Conservation (phyloP, 108 stramenopile genomes). For the Cyclostephanos invisitatus region DNA sequence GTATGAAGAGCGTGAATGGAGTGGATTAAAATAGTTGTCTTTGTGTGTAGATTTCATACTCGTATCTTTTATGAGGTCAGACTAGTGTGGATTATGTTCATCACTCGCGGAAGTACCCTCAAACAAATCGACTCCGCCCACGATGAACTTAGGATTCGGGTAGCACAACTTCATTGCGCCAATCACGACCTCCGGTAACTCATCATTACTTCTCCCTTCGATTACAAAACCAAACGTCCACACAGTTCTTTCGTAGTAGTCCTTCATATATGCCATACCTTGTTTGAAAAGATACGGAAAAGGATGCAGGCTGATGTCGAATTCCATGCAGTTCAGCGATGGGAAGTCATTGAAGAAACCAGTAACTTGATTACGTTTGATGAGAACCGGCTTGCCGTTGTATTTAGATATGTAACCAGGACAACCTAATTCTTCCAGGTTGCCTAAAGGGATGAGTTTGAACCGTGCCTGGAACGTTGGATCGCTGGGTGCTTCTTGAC, state of each 20-base stretch:
- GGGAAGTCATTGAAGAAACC: slow-evolving; percentile 77
- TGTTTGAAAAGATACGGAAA: slow-evolving; percentile 86
- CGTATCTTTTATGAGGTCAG: too few relatives aligned
- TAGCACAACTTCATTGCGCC: slow-evolving; percentile 71
- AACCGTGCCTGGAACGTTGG: slow-evolving; percentile 70
- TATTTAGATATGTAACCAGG: slow-evolving; percentile 82
- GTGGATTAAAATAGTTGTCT: too few relatives aligned
- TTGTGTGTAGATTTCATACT: background rate
- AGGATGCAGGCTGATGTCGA: slow-evolving; percentile 81
- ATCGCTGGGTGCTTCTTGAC: slow-evolving; percentile 72
- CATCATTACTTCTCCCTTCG: slow-evolving; percentile 78
- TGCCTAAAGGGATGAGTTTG: slow-evolving; percentile 72
- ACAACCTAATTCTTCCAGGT: slow-evolving; percentile 74
- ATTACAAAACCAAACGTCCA: slow-evolving; percentile 79
- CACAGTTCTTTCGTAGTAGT: slow-evolving; percentile 68
- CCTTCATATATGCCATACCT: slow-evolving; percentile 78
- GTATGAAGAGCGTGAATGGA: too few relatives aligned
- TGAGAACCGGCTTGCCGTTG: slow-evolving; percentile 81
- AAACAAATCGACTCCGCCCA: slow-evolving; percentile 68
- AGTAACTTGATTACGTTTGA: slow-evolving; percentile 78
- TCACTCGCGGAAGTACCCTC: slow-evolving; percentile 38
- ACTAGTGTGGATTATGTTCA: background rate
- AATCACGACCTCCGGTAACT: slow-evolving; percentile 75
- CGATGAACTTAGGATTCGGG: slow-evolving; percentile 63
- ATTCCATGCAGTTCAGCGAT: slow-evolving; percentile 74